Evolutionary conservation across 1,139 yeast genomes (phyloP).

Genomic region (Yamadazyma sp.): DNA sequence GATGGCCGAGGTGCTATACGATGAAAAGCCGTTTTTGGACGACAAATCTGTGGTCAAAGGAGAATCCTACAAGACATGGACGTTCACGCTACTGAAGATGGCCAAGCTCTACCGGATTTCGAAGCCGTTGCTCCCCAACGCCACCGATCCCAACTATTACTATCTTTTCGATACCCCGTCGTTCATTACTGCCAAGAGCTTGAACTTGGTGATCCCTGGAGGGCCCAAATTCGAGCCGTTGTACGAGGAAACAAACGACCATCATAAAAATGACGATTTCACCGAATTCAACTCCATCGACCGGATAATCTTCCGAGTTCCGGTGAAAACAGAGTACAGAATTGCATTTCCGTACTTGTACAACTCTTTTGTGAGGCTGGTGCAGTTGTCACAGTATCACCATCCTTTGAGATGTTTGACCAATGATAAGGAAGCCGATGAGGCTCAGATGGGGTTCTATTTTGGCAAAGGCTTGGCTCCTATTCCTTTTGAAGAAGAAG

Average conservation of each 20-base stretch:
- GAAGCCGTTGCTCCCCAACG: constrained; percentile 64
- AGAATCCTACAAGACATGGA: constrained; percentile 75
- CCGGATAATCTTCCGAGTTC: constrained; percentile 76
- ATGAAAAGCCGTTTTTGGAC: constrained; percentile 70
- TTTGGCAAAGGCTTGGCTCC: constrained; percentile 13
- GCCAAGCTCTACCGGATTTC: constrained; percentile 66
- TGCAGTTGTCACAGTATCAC: constrained; percentile 60
- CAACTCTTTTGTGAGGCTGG: constrained; percentile 73
- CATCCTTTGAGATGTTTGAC: constrained; percentile 55
- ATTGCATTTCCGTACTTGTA: constrained; percentile 86
- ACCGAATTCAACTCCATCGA: constrained; percentile 90
- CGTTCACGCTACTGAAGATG: constrained; percentile 60
- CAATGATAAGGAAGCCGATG: constrained; percentile 35
- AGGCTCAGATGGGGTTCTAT: constrained; percentile 29
- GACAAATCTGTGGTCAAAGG: constrained; percentile 61
- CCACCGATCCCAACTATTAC: constrained; percentile 54
- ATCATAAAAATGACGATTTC: constrained; percentile 71
- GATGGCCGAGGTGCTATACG: constrained; percentile 78
- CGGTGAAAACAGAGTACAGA: constrained; percentile 76
- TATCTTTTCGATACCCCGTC: constrained; percentile 76
- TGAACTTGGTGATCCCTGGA: constrained; percentile 85
- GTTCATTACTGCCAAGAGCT: constrained; percentile 86
- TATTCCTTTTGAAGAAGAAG: constrained; percentile 10
- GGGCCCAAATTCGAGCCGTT: constrained; percentile 96
- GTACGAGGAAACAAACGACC: constrained; percentile 55